These are phyloP conservation scores for Sporothrix inflata DNA, from an alignment of 2,329 filamentous ascomycete species.

Conservation along the genomic window DNA sequence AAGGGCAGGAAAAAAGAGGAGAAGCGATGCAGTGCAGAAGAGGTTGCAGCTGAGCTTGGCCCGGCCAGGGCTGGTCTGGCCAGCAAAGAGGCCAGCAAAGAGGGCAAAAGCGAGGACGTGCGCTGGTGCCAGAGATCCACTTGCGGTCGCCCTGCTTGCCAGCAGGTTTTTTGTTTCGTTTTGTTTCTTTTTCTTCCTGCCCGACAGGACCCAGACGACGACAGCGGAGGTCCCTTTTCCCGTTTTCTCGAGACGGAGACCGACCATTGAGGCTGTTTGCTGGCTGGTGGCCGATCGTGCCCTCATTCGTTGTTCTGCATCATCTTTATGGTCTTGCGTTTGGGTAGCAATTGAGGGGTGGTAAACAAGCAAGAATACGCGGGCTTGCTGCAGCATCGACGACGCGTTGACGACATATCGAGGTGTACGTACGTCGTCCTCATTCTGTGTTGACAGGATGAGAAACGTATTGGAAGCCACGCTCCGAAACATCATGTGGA, in stretches of 20 bases:
- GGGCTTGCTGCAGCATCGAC: not conserved
- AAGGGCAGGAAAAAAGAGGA: not conserved
- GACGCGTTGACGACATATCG: not conserved
- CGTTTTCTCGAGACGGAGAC: conserved; percentile 5
- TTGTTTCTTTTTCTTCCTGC: conserved; percentile 1
- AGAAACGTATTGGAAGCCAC: not conserved
- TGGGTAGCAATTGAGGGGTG: not conserved
- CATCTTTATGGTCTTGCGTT: not conserved
- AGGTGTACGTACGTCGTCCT: not conserved
- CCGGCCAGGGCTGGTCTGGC: not conserved
- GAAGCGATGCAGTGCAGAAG: not conserved
- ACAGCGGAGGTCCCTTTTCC: not conserved
- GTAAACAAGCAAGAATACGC: not conserved
- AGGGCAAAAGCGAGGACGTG: not conserved
- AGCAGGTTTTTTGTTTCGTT: not conserved
- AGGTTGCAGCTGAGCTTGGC: not conserved
- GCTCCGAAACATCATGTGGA: not conserved
- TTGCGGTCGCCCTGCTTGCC: not conserved
- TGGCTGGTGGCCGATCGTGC: not conserved
- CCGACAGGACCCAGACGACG: not conserved
- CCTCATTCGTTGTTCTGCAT: conserved; percentile 6
- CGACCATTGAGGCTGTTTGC: not conserved
- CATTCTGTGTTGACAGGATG: not conserved
- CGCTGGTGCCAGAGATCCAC: conserved; percentile 3
- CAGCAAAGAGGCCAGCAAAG: conserved; percentile 10